phyloP scores from a whole-genome alignment of 306 rosid genomes.

The Citrullus colocynthis region DNA sequence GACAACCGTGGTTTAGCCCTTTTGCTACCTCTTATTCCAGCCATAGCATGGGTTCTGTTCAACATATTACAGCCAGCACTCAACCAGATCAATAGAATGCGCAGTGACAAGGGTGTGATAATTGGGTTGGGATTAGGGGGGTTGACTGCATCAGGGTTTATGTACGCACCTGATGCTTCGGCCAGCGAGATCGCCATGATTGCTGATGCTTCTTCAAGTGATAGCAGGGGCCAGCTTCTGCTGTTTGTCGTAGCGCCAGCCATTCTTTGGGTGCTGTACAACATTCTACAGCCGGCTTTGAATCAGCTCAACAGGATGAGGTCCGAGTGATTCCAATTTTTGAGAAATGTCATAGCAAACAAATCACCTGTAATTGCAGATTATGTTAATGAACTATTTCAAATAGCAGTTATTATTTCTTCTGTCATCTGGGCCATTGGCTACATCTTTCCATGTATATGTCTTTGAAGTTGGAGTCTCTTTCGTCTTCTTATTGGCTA shows the following conservation, averaged over 20 bases:
- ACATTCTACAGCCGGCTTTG: conserved; percentile 85
- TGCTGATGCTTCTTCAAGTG: conserved; percentile 47
- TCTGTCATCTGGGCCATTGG: neutral
- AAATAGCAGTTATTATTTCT: neutral
- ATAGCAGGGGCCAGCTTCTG: conserved; percentile 68
- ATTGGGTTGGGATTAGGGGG: conserved; percentile 65
- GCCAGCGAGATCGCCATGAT: conserved; percentile 45
- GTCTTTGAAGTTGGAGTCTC: neutral
- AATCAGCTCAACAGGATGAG: conserved; percentile 88
- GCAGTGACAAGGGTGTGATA: conserved; percentile 40
- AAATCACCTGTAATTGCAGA: conserved; percentile 3
- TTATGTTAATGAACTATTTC: neutral
- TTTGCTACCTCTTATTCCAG: conserved; percentile 61
- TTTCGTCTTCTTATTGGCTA: neutral
- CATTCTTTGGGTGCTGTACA: conserved; percentile 70
- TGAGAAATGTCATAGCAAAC: conserved; percentile 1
- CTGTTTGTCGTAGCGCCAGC: conserved; percentile 79
- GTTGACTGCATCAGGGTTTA: conserved; percentile 36
- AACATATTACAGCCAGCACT: conserved; percentile 92
- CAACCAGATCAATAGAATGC: conserved; percentile 75
- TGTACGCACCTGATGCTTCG: conserved; percentile 33
- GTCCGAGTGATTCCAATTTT: conserved; percentile 21
- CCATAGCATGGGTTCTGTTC: conserved; percentile 80
- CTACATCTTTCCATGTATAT: neutral
- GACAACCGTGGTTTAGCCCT: conserved; percentile 79